Evolutionary conservation across 1,284 basidiomycete species (phyloP).

Genomic region (Tylopilus orsonianus): DNA sequence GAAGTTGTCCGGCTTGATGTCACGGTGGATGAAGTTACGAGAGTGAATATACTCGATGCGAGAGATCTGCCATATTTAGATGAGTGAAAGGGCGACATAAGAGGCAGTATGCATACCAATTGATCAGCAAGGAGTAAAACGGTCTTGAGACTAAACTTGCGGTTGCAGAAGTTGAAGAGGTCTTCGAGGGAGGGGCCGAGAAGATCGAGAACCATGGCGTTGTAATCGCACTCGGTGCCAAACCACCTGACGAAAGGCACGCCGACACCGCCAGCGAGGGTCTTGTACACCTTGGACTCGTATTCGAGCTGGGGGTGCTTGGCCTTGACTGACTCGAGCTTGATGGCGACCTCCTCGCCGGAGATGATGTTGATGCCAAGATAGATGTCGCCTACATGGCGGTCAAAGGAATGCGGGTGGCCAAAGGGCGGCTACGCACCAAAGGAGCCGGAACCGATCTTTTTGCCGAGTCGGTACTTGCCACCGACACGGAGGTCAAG

Average conservation of each 20-base stretch:
- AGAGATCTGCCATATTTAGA: constrained; percentile 70
- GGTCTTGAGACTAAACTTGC: constrained; percentile 97
- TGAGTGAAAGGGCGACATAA: background rate
- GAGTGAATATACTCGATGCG: constrained; percentile 99
- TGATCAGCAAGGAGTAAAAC: constrained; percentile 97
- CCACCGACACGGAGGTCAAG: constrained; percentile 96
- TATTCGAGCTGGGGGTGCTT: constrained; percentile 99
- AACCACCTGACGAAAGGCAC: constrained; percentile 99
- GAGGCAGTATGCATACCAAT: constrained; percentile 57
- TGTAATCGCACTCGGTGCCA: constrained; percentile 99
- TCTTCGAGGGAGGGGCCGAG: constrained; percentile 98
- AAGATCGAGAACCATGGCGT: constrained; percentile 98
- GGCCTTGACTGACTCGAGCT: constrained; percentile 99
- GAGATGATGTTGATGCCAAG: constrained; percentile 99
- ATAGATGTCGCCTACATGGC: constrained; percentile 87
- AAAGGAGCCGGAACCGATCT: constrained; percentile 99
- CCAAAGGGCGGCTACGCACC: constrained; percentile 55
- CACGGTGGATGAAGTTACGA: constrained; percentile 99
- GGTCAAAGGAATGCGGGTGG: background rate
- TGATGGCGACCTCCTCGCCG: constrained; percentile 99
- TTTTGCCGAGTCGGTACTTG: constrained; percentile 99
- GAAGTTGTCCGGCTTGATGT: constrained; percentile 99
- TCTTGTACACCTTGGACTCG: constrained; percentile 97
- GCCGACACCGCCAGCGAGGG: constrained; percentile 95
- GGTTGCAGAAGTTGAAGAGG: constrained; percentile 99